Conservation (phyloP, 2,329 filamentous ascomycete genomes). For the Aspergillus alliaceus region DNA sequence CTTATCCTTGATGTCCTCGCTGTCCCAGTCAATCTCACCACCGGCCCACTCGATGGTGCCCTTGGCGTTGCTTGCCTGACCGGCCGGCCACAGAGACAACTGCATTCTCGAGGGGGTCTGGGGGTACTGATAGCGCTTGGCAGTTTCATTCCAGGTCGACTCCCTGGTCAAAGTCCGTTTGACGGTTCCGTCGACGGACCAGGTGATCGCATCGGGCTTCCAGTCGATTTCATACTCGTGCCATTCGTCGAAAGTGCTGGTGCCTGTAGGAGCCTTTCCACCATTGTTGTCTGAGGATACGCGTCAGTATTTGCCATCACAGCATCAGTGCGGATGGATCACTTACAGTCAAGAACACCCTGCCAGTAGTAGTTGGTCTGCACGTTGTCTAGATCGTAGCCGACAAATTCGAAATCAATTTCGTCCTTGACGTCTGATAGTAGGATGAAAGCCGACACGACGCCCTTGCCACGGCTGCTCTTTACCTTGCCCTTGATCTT, state of each 20-base stretch:
- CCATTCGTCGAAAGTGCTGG: constrained; percentile 72
- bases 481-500: constrained; percentile 83
- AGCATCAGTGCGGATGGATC: too few relatives aligned
- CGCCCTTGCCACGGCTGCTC: constrained; percentile 79
- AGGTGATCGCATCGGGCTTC: constrained; percentile 81
- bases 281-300: constrained; percentile 66
- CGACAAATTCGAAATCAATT: constrained; percentile 95
- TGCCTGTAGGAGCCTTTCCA: constrained; percentile 61
- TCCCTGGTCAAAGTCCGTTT: constrained; percentile 70
- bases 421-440: constrained; percentile 96
- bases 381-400: constrained; percentile 70
- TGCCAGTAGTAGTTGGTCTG: constrained; percentile 99
- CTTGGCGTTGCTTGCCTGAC: constrained; percentile 71
- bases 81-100: constrained; percentile 94
- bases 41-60: constrained; percentile 93
- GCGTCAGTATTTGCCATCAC: neutral
- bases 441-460: constrained; percentile 96
- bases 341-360: constrained; percentile 85
- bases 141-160: constrained; percentile 80
- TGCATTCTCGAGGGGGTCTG: constrained; percentile 90
- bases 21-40: constrained; percentile 84
- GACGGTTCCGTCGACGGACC: constrained; percentile 79
- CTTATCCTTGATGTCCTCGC: constrained; percentile 72
- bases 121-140: constrained; percentile 80
- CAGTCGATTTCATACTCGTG: constrained; percentile 94